Evolutionary conservation across 2,329 filamentous ascomycete genomes (phyloP).

Genomic region (Paecilomyces sp.): DNA sequence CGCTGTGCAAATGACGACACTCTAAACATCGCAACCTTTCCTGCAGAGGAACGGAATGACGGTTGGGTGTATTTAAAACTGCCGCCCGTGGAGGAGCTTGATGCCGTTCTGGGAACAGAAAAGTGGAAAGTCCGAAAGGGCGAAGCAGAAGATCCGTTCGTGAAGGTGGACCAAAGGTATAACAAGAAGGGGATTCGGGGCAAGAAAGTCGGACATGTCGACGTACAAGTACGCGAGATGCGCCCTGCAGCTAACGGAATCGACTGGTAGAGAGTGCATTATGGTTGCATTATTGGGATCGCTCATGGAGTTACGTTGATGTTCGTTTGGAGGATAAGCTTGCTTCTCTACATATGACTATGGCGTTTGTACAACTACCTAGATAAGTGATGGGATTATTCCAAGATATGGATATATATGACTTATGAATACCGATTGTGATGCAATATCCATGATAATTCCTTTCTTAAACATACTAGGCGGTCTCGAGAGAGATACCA

Average conservation of each 20-base stretch:
- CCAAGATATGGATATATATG: background rate
- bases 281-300: background rate
- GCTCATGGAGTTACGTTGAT: background rate
- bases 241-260: constrained; percentile 18
- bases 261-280: constrained; percentile 21
- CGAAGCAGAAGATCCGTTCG: constrained; percentile 54
- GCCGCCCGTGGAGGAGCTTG: constrained; percentile 73
- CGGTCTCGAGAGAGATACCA: no score
- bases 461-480: no score
- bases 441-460: background rate
- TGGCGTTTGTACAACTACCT: background rate
- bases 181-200: constrained; percentile 44
- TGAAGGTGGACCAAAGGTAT: constrained; percentile 49
- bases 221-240: constrained; percentile 1
- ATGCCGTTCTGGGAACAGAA: constrained; percentile 67
- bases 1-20: constrained; percentile 66
- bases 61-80: constrained; percentile 74
- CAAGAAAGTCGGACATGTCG: constrained; percentile 35
- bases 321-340: no score
- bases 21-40: constrained; percentile 77
- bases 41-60: constrained; percentile 65
- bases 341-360: background rate
- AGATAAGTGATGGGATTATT: background rate
- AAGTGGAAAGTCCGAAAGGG: constrained; percentile 72
- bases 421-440: background rate